Evolutionary conservation across 257 asterid genomes (phyloP), one percentile per base, ranked within the genome.

Genomic region (Forsythia viridissima): DNA sequence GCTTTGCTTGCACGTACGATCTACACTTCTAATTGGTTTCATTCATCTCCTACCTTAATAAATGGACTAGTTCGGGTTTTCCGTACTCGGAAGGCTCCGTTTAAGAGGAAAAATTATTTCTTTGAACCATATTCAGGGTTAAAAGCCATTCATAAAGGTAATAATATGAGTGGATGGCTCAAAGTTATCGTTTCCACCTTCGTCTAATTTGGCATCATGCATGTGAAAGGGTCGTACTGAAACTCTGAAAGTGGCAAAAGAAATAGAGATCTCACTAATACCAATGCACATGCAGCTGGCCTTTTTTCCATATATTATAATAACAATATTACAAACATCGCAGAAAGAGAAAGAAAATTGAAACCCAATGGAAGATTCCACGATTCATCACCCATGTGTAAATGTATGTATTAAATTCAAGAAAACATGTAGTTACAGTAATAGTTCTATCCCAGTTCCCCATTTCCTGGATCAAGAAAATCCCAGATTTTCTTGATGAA

Each of bases 401-500:
- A 41, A 48, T 73, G 15, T 51, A 78, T 63, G 11, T 42, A 16
- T 36, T 51, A 24, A 16, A 16, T 72, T 74, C 67, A 78, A 81
- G 76, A 52, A 75, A 59, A 0, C 71, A 65, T 46, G 74, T 4
- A 48, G 57, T 73, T 55, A 13, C 42, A 68, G 80, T 12, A 24
- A 59, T 46, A 34, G 34, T 51, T 0, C 55, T 10, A 18, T 20
- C 72, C 80, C 66, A 78, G 81, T 80, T 85, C 87, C 86, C 81
- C 81, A 77, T 85, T 79, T 76, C 86, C 81, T 80, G 92, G 88
- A 90, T 85, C 46, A 55, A 66, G 72, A 80, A 61, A 57, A 30
- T 37, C 55, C 34, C 6, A 42, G 68, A 72, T 36, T 65, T 77
- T 67, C 70, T 74, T 63, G 52, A 69, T 63, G 65, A 70, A 40